Evolutionary conservation across 257 asterid genomes (phyloP).

Genomic region (Salvia splendens): DNA sequence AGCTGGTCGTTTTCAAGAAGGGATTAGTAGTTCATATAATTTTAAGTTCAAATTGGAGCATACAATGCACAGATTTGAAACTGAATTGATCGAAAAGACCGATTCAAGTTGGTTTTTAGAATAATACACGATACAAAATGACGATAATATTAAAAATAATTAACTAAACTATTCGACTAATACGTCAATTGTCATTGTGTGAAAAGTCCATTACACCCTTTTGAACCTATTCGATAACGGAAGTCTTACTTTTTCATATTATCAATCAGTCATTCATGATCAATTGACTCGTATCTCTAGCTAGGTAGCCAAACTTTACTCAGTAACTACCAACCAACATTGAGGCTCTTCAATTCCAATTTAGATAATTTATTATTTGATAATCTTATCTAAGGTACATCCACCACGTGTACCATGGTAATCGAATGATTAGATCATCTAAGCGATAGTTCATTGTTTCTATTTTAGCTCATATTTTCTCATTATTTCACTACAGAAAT

Average conservation of each 20-base stretch:
- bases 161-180: too few species aligned
- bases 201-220: not conserved
- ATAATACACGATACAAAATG: too few species aligned
- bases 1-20: too few species aligned
- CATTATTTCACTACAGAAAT: not conserved
- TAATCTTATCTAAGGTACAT: not conserved
- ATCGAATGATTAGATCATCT: not conserved
- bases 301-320: not conserved
- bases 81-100: too few species aligned
- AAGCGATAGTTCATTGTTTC: not conserved
- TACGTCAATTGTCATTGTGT: not conserved
- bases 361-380: not conserved
- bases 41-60: too few species aligned
- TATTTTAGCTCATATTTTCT: not conserved
- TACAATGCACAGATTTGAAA: too few species aligned
- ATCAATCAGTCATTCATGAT: not conserved
- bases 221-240: not conserved
- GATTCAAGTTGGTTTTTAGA: too few species aligned
- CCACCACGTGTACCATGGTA: not conserved
- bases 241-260: too few species aligned
- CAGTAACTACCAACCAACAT: slow-evolving; percentile 22
- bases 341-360: not conserved
- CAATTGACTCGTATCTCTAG: not conserved
- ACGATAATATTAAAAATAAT: too few species aligned
- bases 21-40: too few species aligned